Evolutionary conservation across 2,329 filamentous ascomycete genomes (phyloP).

Genomic region (Xenoacremonium recifei): DNA sequence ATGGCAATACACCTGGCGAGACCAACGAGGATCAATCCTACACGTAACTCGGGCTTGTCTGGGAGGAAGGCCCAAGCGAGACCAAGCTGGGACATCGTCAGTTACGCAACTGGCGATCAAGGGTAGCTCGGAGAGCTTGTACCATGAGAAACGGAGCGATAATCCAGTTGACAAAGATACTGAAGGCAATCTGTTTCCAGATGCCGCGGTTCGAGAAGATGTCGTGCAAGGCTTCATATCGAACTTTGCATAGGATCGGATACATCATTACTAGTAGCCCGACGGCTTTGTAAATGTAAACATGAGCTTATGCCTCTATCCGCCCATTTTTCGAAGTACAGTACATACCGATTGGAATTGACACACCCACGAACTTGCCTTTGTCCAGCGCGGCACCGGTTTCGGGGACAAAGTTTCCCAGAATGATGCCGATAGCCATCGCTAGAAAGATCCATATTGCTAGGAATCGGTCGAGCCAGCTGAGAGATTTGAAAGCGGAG

Average conservation of each 20-base stretch:
- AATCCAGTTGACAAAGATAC: constrained; percentile 78
- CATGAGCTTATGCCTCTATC: no score
- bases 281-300: constrained; percentile 52
- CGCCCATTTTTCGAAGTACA: no score
- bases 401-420: constrained; percentile 71
- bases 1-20: constrained; percentile 86
- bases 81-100: constrained; percentile 45
- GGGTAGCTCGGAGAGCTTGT: constrained; percentile 9
- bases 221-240: constrained; percentile 70
- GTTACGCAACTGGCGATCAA: not conserved
- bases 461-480: constrained; percentile 61
- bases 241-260: constrained; percentile 84
- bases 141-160: constrained; percentile 82
- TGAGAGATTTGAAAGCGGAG: constrained; percentile 54
- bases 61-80: constrained; percentile 69
- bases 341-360: constrained; percentile 59
- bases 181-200: constrained; percentile 80
- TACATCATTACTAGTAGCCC: constrained; percentile 93
- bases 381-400: constrained; percentile 62
- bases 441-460: constrained; percentile 75
- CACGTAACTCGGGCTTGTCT: constrained; percentile 54
- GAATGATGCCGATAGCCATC: constrained; percentile 71
- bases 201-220: constrained; percentile 60
- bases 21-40: constrained; percentile 78
- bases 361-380: constrained; percentile 70